Evolutionary conservation across 163 green algal species (phyloP).

Genomic region (Scenedesmus sp.): DNA sequence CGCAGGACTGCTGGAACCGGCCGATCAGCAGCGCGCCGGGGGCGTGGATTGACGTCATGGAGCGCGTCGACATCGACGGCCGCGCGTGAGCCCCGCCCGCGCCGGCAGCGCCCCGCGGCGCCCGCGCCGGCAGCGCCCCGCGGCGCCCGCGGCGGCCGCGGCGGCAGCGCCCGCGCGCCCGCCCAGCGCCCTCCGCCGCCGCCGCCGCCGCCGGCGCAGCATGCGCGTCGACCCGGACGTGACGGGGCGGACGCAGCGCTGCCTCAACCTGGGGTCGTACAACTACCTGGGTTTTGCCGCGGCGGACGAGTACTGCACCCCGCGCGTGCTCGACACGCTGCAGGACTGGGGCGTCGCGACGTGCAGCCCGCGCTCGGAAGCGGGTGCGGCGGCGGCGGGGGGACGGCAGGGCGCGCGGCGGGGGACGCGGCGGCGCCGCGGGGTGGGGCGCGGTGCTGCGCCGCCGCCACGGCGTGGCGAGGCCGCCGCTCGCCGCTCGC

Average conservation of each 20-base stretch:
- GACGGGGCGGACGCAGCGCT: constrained; percentile 61
- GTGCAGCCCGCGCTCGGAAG: constrained; percentile 72
- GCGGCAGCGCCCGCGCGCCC: no score
- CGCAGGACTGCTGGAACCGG: constrained; percentile 79
- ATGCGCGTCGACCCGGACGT: constrained; percentile 37
- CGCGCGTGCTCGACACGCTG: constrained; percentile 79
- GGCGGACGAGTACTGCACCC: constrained; percentile 96
- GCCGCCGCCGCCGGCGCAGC: constrained; percentile 1
- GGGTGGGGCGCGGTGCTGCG: no score
- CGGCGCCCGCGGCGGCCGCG: no score
- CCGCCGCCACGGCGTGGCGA: not conserved
- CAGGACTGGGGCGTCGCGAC: constrained; percentile 67
- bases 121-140: no score
- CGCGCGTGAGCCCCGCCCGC: constrained; percentile 21
- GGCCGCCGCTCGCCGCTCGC: constrained; percentile 38
- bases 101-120: no score
- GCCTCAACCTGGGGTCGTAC: constrained; percentile 98
- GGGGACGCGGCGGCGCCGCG: no score
- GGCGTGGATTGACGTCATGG: constrained; percentile 87
- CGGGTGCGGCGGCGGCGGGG: constrained; percentile 1
- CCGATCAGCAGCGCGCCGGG: constrained; percentile 85
- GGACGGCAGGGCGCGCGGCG: no score
- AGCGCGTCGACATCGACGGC: constrained; percentile 61
- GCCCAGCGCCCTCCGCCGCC: not conserved
- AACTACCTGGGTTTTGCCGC: constrained; percentile 99